Percentiles rank a stretch among this genome's conserved stretches.
Conservation (phyloP, 208 protist genomes). For the Leishmania tropica region DNA sequence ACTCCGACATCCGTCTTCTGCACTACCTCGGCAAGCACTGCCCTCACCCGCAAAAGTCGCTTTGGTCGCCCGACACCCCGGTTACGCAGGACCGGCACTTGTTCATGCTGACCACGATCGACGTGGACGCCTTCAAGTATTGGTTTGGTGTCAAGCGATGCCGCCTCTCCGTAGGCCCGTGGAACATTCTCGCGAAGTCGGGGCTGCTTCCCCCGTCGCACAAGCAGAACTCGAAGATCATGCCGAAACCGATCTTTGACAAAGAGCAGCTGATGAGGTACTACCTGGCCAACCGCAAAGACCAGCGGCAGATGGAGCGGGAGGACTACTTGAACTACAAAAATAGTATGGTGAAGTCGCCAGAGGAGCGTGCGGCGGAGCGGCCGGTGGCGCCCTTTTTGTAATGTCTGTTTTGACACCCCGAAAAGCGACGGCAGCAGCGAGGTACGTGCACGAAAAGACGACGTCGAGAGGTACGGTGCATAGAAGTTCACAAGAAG, state of each 20-base stretch:
- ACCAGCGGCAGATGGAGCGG: constrained; percentile 47
- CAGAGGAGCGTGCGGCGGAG: constrained; percentile 78
- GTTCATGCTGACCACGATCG: constrained; percentile 91
- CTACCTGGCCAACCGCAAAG: constrained; percentile 89
- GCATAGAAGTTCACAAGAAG: not conserved
- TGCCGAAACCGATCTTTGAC: constrained; percentile 92
- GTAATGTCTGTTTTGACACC: constrained; percentile 18
- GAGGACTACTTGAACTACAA: constrained; percentile 88
- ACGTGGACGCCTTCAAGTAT: constrained; percentile 93
- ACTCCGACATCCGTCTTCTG: constrained; percentile 85
- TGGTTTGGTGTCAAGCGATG: constrained; percentile 93
- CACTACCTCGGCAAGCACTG: constrained; percentile 93
- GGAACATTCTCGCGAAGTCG: constrained; percentile 87
- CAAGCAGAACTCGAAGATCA: constrained; percentile 87
- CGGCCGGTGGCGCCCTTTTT: constrained; percentile 80
- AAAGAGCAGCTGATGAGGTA: constrained; percentile 91
- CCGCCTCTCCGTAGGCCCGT: constrained; percentile 75
- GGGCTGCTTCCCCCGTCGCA: constrained; percentile 85
- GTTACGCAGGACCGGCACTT: constrained; percentile 90
- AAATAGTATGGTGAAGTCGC: constrained; percentile 84
- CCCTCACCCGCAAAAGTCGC: constrained; percentile 92
- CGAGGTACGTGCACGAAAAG: not conserved
- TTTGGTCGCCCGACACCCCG: constrained; percentile 92
- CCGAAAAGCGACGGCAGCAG: not conserved
- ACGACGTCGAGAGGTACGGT: not conserved